Base-by-base conservation (phyloP, 2,329 filamentous ascomycete genomes). In the Sporothrix sp. region DNA sequence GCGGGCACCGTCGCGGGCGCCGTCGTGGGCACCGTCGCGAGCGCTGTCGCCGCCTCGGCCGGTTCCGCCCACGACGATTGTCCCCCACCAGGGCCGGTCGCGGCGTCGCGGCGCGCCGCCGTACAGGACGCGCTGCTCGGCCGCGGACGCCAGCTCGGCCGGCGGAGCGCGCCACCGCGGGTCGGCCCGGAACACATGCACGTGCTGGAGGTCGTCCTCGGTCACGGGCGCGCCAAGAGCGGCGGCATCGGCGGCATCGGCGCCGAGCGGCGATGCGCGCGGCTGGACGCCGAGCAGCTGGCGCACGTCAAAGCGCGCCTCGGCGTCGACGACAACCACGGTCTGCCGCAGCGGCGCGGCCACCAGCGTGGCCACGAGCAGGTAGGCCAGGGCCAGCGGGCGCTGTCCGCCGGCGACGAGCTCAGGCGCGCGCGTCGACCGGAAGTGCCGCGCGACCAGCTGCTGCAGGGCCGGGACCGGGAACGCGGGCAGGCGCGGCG, bases 41-140 rank as follows among this genome's bases (percentile, higher is more conserved):
- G n/a, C n/a, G n/a, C n/a, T n/a, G n/a, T n/a, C 62, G 62, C 25
- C 40, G 5, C 27, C 30, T 2, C 35, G 18, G 1, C 42, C 52
- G n/a, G 61, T 56, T 1, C 68, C 69, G 9, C 73, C 74, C 35
- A 79, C 57, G 5, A 80, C 70, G 23, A 81, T 57, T 2, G 74
- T 77, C n/a, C 78, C 77, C 77, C 78, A 81, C 71, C 72, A 78
- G 53, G 71, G 68, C 4, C 77, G 69, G 23, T 58, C 62, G 5
- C 66, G 65, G 54, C 73, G 78, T 33, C 58, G 60, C 53, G 69
- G 67, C 7, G 60, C 52, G 3, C 68, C 67, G 3, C 68, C 67
- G 60, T 81, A 80, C 5, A 79, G 62, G 66, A 79, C 75, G 58
- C 70, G 71, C 37, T 65, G 58, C 45, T 72, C 67, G 3, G 71